These are phyloP conservation scores for Piper betle DNA, from an alignment of 164 flowering plant species.

Conservation along the genomic window DNA sequence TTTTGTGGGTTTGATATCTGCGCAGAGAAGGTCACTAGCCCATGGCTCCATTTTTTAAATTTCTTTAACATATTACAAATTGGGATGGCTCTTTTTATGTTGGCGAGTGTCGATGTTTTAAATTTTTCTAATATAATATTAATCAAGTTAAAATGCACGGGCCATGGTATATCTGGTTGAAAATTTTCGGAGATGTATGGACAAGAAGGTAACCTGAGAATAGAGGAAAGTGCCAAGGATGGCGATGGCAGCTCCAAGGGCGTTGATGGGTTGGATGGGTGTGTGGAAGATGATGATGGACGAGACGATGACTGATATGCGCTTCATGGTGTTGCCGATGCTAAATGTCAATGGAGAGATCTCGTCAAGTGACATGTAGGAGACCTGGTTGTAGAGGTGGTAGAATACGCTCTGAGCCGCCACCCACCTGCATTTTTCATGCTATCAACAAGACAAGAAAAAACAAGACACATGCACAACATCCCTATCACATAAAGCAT, in stretches of 20 bases:
- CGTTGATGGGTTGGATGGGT: slow-evolving; percentile 82
- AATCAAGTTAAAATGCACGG: too few relatives aligned
- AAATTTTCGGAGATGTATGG: too few relatives aligned
- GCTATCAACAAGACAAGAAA: background rate
- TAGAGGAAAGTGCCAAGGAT: slow-evolving; percentile 90
- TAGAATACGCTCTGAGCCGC: slow-evolving; percentile 89
- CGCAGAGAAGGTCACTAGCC: too few relatives aligned
- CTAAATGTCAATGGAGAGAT: slow-evolving; percentile 95
- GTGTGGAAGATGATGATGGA: slow-evolving; percentile 90
- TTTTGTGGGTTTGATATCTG: too few relatives aligned
- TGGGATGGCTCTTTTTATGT: too few relatives aligned
- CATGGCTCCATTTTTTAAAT: too few relatives aligned
- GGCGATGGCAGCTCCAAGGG: slow-evolving; percentile 91
- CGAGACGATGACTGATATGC: slow-evolving; percentile 91
- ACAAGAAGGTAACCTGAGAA: slow-evolving; percentile 49
- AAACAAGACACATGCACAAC: background rate
- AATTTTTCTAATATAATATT: too few relatives aligned
- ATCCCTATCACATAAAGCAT: background rate
- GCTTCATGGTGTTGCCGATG: slow-evolving; percentile 92
- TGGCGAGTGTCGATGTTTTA: too few relatives aligned
- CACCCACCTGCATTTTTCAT: slow-evolving; percentile 53
- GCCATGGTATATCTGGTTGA: too few relatives aligned
- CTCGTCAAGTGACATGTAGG: slow-evolving; percentile 86
- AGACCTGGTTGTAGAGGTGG: slow-evolving; percentile 82
- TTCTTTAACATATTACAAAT: too few relatives aligned